Evolutionary conservation across 78 protist genomes (phyloP).

Genomic region (Creolimax fragrantissima): DNA sequence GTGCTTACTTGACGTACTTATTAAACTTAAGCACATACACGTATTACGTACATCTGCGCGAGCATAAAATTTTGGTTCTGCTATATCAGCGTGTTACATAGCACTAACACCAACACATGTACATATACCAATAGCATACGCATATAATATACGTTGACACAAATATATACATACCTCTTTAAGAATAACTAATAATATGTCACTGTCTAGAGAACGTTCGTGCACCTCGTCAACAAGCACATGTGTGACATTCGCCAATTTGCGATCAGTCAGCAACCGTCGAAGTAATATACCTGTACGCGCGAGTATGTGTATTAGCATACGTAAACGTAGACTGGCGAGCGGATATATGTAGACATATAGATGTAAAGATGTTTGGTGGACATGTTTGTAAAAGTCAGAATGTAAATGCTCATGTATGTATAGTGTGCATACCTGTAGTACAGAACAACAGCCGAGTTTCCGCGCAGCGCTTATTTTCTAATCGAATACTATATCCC

Average conservation of each 20-base stretch:
- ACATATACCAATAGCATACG: no score
- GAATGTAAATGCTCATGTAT: not conserved
- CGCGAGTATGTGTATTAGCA: not conserved
- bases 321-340: not conserved
- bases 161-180: not conserved
- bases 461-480: not conserved
- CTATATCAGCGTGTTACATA: no score
- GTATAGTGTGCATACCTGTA: slow-evolving; percentile 18
- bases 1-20: not conserved
- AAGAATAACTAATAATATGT: slow-evolving; percentile 59
- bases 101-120: no score
- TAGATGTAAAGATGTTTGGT: not conserved
- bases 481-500: slow-evolving; percentile 51
- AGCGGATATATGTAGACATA: not conserved
- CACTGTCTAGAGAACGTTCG: slow-evolving; percentile 71
- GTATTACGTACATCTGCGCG: no score
- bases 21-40: no score
- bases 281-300: slow-evolving; percentile 52
- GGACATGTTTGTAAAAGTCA: not conserved
- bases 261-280: slow-evolving; percentile 15
- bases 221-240: slow-evolving; percentile 70
- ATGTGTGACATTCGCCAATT: slow-evolving; percentile 17
- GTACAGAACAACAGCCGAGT: slow-evolving; percentile 69
- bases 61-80: no score
- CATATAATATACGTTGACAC: no score